These are phyloP conservation scores for Fusarium paranaense DNA, from an alignment of 2,329 filamentous ascomycete genomes.

Conservation along the genomic window DNA sequence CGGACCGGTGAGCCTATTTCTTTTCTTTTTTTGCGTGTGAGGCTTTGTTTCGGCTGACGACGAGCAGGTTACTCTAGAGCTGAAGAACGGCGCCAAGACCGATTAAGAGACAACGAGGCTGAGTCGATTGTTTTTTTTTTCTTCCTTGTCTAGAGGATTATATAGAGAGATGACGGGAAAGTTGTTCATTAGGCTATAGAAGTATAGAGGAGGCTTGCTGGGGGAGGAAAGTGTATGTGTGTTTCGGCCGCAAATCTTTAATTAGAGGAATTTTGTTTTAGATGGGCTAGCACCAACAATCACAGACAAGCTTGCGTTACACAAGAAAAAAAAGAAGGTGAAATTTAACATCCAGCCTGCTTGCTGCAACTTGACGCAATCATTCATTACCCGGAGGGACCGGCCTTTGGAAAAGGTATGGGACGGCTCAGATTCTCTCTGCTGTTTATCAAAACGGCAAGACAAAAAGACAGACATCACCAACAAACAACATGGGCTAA, in stretches of 20 bases:
- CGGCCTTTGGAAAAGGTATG: neutral
- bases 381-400: neutral
- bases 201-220: neutral
- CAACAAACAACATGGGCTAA: neutral
- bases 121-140: neutral
- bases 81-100: constrained; percentile 39
- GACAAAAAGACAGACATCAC: neutral
- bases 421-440: neutral
- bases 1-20: constrained; percentile 65
- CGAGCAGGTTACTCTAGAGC: constrained; percentile 42
- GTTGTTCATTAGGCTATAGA: neutral
- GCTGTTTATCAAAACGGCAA: neutral
- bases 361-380: neutral
- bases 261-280: neutral
- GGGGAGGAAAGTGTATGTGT: neutral
- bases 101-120: constrained; percentile 18
- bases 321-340: neutral
- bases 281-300: neutral
- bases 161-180: neutral
- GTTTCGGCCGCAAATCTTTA: neutral
- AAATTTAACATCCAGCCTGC: neutral
- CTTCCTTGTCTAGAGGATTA: neutral
- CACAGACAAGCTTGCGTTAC: neutral
- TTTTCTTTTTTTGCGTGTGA: neutral
- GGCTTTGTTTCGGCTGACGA: neutral